These are phyloP conservation scores for Hanseniaspora vineae DNA, from an alignment of 805 yeast genomes.

Conservation along the genomic window DNA sequence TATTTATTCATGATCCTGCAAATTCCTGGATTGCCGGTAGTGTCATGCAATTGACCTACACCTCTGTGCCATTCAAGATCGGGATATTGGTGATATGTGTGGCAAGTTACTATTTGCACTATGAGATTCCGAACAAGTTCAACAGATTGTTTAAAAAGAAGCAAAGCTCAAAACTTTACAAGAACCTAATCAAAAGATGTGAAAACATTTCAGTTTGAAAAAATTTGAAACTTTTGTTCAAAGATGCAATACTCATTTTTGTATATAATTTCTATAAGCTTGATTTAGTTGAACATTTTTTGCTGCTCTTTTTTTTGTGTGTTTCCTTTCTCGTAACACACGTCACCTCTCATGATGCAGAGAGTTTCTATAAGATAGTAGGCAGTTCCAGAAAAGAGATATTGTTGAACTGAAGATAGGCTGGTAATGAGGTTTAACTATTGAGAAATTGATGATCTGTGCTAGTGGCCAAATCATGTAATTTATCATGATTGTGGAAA, in stretches of 20 bases:
- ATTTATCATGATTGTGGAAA: constrained; percentile 54
- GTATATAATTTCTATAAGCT: neutral
- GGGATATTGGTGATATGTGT: constrained; percentile 35
- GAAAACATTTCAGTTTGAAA: constrained; percentile 4
- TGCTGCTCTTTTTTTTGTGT: neutral
- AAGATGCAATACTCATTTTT: neutral
- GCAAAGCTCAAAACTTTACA: constrained; percentile 27
- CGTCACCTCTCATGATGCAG: constrained; percentile 1
- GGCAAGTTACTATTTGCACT: constrained; percentile 33
- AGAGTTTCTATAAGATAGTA: constrained; percentile 69
- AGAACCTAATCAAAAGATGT: constrained; percentile 15
- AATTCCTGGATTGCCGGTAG: constrained; percentile 35
- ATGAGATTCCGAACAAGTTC: constrained; percentile 22
- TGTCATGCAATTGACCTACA: constrained; percentile 63
- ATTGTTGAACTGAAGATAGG: constrained; percentile 82
- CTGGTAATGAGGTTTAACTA: constrained; percentile 61
- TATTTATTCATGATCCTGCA: constrained; percentile 44
- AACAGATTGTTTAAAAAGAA: constrained; percentile 25
- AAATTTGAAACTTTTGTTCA: no score
- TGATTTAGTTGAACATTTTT: no score
- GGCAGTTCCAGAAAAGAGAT: constrained; percentile 91
- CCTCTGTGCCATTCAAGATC: constrained; percentile 37
- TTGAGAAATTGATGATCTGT: constrained; percentile 59
- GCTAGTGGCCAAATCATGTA: constrained; percentile 75
- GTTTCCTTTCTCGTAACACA: constrained; percentile 11